These are phyloP conservation scores for Candida orba DNA, from an alignment of 805 yeast genomes.

Conservation along the genomic window DNA sequence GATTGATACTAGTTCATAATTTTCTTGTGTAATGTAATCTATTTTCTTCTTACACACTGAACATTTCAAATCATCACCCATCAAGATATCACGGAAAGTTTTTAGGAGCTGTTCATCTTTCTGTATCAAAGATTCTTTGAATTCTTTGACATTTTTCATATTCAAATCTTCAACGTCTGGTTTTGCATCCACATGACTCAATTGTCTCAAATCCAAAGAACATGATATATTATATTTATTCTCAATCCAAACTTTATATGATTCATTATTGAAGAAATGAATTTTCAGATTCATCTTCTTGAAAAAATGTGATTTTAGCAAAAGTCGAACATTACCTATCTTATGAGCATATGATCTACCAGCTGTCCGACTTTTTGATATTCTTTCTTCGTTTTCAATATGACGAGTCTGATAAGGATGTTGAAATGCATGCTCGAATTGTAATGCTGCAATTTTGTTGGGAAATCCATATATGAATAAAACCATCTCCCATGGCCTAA, in stretches of 20 bases:
- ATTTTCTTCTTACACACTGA: conserved; percentile 24
- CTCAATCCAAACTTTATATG: conserved; percentile 16
- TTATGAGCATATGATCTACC: conserved; percentile 39
- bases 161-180: conserved; percentile 14
- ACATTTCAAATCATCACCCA: conserved; percentile 25
- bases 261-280: conserved; percentile 33
- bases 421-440: conserved; percentile 81
- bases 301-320: conserved; percentile 39
- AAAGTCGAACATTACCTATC: conserved; percentile 39
- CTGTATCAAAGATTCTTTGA: conserved; percentile 17
- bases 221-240: conserved; percentile 14
- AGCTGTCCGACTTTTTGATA: conserved; percentile 30
- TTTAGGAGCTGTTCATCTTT: conserved; percentile 11
- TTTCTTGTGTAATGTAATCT: conserved; percentile 29
- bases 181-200: neutral
- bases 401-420: conserved; percentile 63
- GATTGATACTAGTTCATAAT: conserved; percentile 27
- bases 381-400: conserved; percentile 33
- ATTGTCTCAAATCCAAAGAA: conserved; percentile 3
- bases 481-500: conserved; percentile 71
- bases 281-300: conserved; percentile 37
- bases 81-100: conserved; percentile 16
- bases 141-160: conserved; percentile 20
- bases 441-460: conserved; percentile 59
- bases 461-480: conserved; percentile 66